phyloP scores from a whole-genome alignment of 768 basidiomycete genomes.

The Clavaria fumosa region DNA sequence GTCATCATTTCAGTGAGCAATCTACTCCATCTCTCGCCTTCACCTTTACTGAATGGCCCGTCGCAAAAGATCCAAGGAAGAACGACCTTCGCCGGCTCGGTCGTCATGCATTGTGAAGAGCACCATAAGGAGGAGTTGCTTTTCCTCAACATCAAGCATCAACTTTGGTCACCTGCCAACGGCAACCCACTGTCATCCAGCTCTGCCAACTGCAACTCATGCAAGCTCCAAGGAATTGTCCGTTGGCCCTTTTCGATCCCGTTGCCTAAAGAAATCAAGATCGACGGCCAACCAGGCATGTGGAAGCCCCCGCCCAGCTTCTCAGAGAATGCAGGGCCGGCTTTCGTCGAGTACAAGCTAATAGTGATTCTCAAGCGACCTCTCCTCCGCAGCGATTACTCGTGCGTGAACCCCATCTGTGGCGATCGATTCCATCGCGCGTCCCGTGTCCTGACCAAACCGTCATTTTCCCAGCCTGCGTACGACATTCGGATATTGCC shows the following conservation, averaged over 20 bases:
- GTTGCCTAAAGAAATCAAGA: constrained; percentile 28
- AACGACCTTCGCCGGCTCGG: no score
- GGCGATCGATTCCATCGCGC: no score
- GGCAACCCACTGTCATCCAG: constrained; percentile 14
- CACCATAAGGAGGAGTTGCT: constrained; percentile 34
- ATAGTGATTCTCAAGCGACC: constrained; percentile 34
- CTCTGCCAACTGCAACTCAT: constrained; percentile 17
- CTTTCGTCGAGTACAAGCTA: constrained; percentile 41
- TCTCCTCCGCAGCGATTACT: constrained; percentile 32
- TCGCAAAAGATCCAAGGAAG: no score
- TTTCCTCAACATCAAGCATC: constrained; percentile 29
- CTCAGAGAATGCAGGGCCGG: constrained; percentile 37
- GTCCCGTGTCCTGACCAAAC: no score
- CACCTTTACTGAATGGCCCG: no score
- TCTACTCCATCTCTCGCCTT: background rate
- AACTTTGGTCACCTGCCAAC: constrained; percentile 25
- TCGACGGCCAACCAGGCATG: constrained; percentile 21
- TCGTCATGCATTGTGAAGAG: no score
- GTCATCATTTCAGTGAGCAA: constrained; percentile 30
- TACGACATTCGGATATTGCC: constrained; percentile 20
- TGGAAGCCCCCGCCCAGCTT: constrained; percentile 38
- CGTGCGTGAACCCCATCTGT: constrained; percentile 21
- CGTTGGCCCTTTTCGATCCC: constrained; percentile 33
- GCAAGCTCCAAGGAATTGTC: constrained; percentile 29
- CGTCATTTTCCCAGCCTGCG: constrained; percentile 13